These are phyloP conservation scores for Lactarius psammicola DNA, from an alignment of 768 basidiomycete species.

Conservation along the genomic window DNA sequence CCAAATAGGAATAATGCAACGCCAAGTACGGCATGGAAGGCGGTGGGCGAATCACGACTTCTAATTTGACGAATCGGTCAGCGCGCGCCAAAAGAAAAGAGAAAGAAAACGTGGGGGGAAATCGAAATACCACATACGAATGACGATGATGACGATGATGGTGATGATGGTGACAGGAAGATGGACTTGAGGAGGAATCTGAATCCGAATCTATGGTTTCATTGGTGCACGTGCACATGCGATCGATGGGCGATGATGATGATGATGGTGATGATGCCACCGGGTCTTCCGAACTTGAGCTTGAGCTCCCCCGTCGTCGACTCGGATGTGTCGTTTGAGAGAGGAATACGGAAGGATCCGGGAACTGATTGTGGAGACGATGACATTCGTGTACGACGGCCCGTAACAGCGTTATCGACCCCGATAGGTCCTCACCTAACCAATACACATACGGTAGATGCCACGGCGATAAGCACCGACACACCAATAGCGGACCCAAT, in stretches of 20 bases:
- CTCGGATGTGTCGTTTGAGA: slow-evolving; percentile 3
- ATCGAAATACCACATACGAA: not conserved
- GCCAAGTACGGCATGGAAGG: slow-evolving; percentile 65
- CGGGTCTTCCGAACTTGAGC: not conserved
- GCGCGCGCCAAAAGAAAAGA: not conserved
- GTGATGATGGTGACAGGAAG: not conserved
- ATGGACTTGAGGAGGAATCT: not conserved
- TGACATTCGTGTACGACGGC: slow-evolving; percentile 68
- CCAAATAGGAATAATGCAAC: slow-evolving; percentile 64
- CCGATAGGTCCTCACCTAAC: slow-evolving; percentile 46
- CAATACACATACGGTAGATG: slow-evolving; percentile 3
- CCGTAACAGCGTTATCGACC: slow-evolving; percentile 55
- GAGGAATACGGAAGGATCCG: slow-evolving; percentile 56
- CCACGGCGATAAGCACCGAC: slow-evolving; percentile 7
- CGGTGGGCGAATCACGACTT: slow-evolving; percentile 52
- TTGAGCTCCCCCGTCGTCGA: slow-evolving; percentile 1
- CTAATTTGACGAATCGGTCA: slow-evolving; percentile 1
- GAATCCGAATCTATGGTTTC: not conserved
- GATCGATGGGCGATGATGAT: not conserved
- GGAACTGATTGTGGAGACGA: slow-evolving; percentile 53
- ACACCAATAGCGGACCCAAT: not conserved
- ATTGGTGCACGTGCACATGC: not conserved
- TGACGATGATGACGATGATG: not conserved
- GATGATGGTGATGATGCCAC: not conserved
- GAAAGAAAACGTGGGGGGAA: not conserved